Conservation (phyloP, 768 basidiomycete genomes). For the Macrolepiota dolichaula region DNA sequence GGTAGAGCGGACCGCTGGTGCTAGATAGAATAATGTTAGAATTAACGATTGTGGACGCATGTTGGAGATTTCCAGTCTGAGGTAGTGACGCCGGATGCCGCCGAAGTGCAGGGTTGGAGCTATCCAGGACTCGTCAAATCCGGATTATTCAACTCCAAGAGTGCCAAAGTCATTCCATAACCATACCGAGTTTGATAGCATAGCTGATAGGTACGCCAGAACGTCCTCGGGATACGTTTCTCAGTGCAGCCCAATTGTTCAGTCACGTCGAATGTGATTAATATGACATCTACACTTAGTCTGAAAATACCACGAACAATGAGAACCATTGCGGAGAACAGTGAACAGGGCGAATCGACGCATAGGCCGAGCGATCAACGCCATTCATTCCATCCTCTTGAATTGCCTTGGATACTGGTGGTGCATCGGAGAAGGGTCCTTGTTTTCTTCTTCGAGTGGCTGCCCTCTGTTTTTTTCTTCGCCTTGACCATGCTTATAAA, state of each 20-base stretch:
- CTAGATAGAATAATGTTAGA: too few relatives aligned
- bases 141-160: too few relatives aligned
- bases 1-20: too few relatives aligned
- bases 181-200: too few relatives aligned
- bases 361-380: background rate
- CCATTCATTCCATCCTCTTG: background rate
- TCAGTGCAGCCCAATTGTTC: background rate
- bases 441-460: background rate
- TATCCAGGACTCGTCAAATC: too few relatives aligned
- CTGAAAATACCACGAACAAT: conserved; percentile 7
- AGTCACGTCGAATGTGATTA: background rate
- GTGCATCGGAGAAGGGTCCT: background rate
- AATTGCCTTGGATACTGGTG: background rate
- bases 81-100: too few relatives aligned
- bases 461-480: background rate
- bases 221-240: too few relatives aligned
- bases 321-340: conserved; percentile 1
- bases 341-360: background rate
- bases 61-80: too few relatives aligned
- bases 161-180: too few relatives aligned
- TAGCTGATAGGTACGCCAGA: too few relatives aligned
- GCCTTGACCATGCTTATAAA: background rate
- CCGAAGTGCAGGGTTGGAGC: too few relatives aligned
- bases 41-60: too few relatives aligned
- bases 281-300: background rate